Evolutionary conservation across 202 grass and related monocot species (phyloP).

Genomic region (Miscanthus sacchariflorus): DNA sequence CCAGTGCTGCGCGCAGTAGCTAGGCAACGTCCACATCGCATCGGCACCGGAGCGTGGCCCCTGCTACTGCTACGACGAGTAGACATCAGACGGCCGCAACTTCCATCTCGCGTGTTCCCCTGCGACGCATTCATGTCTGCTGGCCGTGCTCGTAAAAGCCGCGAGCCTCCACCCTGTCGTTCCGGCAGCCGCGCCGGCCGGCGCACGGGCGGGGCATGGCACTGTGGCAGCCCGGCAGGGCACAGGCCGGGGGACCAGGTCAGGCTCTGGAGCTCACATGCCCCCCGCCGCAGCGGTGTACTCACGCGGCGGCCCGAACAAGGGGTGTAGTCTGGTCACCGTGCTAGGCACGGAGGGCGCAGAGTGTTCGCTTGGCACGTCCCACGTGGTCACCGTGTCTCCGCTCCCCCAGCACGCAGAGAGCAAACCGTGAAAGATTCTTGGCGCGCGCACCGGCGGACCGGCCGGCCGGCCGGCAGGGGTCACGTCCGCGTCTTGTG

Average conservation of each 20-base stretch:
- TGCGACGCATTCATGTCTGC: neutral
- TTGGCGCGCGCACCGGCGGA: neutral
- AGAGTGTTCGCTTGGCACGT: neutral
- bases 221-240: neutral
- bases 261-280: neutral
- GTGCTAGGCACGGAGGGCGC: neutral
- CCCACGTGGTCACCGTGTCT: neutral
- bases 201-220: neutral
- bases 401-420: neutral
- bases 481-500: neutral
- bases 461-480: neutral
- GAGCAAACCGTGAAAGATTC: neutral
- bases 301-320: neutral
- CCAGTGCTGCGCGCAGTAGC: neutral
- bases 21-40: conserved; percentile 5
- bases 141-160: neutral
- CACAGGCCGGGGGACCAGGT: neutral
- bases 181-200: no score
- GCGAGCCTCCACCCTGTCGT: neutral
- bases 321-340: neutral
- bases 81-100: neutral
- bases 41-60: neutral
- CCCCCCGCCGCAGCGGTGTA: no score
- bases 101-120: neutral
- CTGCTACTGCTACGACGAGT: neutral